Evolutionary conservation across 2,329 filamentous ascomycete species (phyloP), one percentile per base, ranked within the genome.

Genomic region (Arthrobotrys conoides): DNA sequence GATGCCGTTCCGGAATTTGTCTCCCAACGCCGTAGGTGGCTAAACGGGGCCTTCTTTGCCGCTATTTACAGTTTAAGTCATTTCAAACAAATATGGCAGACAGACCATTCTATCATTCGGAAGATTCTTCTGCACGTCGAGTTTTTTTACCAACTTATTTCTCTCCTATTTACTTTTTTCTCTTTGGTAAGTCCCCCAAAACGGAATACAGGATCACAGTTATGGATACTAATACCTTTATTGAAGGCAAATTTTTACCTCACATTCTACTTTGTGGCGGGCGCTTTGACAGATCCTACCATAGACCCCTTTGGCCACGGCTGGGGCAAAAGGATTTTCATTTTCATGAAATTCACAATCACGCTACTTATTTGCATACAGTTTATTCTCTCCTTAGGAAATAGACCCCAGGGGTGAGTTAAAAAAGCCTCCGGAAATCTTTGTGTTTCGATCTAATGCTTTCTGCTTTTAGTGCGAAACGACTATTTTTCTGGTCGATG

Each of bases 1-100:
- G 96, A 99, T 84, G 86, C 93, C 8, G 93, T 99, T 1, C 94
- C 96, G 0, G 96, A 99, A 82, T 99, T 99, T 83, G 94, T 99
- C 83, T 98, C 94, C 0, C 96, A 99, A 83, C 92, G 96, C 83
- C 90, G 96, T 83, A 90, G 96, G 85, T 99, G 96, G 96, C 90
- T 99, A 80, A 99, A 99, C 84, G 96, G 96, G 83, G 96, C 96
- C 81, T 99, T 99, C 87, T 99, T 99, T 84, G 96, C 96, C 0
- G 96, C 96, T 51, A 94, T 98, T 66, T 99, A 98, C 87, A 98
- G 95, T 0, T 90, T 98, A 2, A 92, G 97, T 49, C 96, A 99
- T 85, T 97, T 95, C 85, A 91, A 89, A 82, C 96, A 99, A 85
- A 91, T 99, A 83, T 97, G 95, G 92, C 85, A 86, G 24, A 99